Evolutionary conservation across 345 rosid species (phyloP).

Genomic region (Heritiera fomes): DNA sequence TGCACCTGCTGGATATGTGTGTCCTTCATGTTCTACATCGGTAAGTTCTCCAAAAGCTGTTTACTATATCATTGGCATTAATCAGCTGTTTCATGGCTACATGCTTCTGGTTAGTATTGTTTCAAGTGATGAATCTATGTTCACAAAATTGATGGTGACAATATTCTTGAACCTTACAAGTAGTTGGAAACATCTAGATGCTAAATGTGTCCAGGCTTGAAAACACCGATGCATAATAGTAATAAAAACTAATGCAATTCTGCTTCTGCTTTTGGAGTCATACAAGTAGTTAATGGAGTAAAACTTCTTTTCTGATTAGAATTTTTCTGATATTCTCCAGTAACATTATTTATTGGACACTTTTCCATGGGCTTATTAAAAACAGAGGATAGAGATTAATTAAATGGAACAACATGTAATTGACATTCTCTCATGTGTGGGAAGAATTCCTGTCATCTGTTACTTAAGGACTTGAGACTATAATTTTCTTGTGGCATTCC

Average conservation of each 20-base stretch:
- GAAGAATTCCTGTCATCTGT: neutral
- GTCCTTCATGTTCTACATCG: slow-evolving; percentile 83
- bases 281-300: neutral
- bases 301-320: neutral
- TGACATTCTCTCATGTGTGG: neutral
- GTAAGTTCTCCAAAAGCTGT: slow-evolving; percentile 44
- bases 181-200: slow-evolving; percentile 15
- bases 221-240: neutral
- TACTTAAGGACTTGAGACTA: neutral
- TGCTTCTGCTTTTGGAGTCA: slow-evolving; percentile 11
- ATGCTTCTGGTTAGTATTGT: slow-evolving; percentile 6
- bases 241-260: neutral
- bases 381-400: neutral
- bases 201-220: neutral
- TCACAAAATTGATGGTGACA: neutral
- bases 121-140: neutral
- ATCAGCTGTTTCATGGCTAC: neutral
- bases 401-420: neutral
- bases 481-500: neutral
- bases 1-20: slow-evolving; percentile 93
- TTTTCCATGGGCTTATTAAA: neutral
- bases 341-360: neutral
- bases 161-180: neutral
- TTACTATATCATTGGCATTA: neutral
- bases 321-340: neutral